Base-by-base conservation (phyloP, 2,329 filamentous ascomycete genomes). In the Neonectria magnoliae region DNA sequence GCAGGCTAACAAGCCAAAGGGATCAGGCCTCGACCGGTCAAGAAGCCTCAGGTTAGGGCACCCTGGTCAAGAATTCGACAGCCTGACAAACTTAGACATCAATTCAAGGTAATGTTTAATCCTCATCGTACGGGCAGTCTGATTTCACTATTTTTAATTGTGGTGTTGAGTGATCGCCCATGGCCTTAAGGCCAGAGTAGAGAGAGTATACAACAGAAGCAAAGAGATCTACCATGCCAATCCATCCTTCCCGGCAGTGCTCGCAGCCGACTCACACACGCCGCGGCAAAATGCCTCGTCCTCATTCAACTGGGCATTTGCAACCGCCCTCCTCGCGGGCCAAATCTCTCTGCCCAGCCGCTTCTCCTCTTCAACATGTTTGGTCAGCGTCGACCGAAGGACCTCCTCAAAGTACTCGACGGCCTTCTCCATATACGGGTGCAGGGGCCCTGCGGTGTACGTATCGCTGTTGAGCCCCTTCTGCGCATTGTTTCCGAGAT, bases 391-490 rank as follows among this genome's bases (percentile, higher is more conserved):
- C 1, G 20, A 22, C 29, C 58, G 50, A 9, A 60, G 20, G 6
- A 60, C 50, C 7, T n/a, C 11, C 50, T 60, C 58, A 42, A 60
- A 55, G 22, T 50, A 60, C 20, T 60, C 50, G 13, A 60, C 51
- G 3, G 58, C 58, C 29, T 22, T 48, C 58, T 60, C 58, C 58
- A 60, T 55, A 42, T 60, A 60, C 20, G 50, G 58, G 13, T 60
- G 51, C 11, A 60, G 58, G 7, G 58, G 58, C 1, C 51, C 58
- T 3, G 58, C 38, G 8, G 58, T 54, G 29, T 60, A 55, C 3
- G 58, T 60, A 13, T 60, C 58, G 16, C 58, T 60, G 41, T 60
- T 60, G 27, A 60, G 38, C 2, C 58, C 60, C 27, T 47, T 18
- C 36, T 50, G 38, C 3, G 41, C 58, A 16, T 57, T 57, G 20